Percentiles rank a stretch among this genome's conserved stretches.
These are phyloP conservation scores for Emergomyces orientalis DNA, from an alignment of 2,329 filamentous ascomycete genomes.

Conservation along the genomic window DNA sequence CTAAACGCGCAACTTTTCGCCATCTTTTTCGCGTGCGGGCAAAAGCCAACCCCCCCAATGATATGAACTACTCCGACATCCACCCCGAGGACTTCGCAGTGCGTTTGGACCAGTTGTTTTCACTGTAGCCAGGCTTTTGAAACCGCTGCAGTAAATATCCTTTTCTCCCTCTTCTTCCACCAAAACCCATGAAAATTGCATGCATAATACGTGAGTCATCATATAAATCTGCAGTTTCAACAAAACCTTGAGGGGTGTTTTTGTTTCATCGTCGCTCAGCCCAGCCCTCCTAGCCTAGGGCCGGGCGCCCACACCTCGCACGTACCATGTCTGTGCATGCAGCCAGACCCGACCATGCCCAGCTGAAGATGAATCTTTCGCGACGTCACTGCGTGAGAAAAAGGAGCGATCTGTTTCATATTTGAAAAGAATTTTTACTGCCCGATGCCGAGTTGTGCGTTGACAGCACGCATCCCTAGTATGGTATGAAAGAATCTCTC, in stretches of 20 bases:
- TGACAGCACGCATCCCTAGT: not conserved
- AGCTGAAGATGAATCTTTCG: not conserved
- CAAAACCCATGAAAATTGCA: not conserved
- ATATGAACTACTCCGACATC: not conserved
- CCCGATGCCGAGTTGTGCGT: not conserved
- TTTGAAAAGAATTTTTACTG: not conserved
- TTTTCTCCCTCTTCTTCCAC: not conserved
- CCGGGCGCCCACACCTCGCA: not conserved
- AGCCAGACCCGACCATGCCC: not conserved
- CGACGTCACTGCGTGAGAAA: not conserved
- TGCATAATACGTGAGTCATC: constrained; percentile 1
- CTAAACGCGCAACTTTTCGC: not conserved
- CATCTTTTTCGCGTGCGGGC: not conserved
- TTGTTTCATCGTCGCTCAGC: constrained; percentile 1
- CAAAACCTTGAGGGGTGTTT: not conserved
- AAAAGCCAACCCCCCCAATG: not conserved
- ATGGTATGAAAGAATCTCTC: not conserved
- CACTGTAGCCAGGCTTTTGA: not conserved
- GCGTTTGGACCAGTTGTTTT: constrained; percentile 1
- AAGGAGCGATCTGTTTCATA: not conserved
- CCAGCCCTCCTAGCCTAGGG: not conserved
- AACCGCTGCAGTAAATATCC: not conserved
- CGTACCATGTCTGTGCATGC: not conserved
- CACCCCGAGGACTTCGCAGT: not conserved
- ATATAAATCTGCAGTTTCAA: constrained; percentile 1